A percentile compares a stretch with the other conserved stretches of the same genome.
These are phyloP conservation scores for Rhizopus stolonifer DNA, from an alignment of 371 early-diverging fungal species.

Conservation along the genomic window DNA sequence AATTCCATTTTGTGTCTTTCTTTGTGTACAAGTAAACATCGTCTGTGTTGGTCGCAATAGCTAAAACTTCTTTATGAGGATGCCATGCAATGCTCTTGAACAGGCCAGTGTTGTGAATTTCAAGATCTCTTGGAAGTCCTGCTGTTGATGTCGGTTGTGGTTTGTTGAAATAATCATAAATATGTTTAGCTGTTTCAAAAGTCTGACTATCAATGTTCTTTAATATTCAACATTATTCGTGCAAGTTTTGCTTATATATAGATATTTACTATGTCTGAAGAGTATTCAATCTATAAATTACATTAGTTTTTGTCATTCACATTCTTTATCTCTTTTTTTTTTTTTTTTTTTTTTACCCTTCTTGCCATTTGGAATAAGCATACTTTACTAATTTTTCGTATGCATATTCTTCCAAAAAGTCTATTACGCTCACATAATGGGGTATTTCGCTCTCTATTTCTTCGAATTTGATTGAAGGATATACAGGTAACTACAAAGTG, in stretches of 20 bases:
- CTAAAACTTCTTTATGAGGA: conserved; percentile 48
- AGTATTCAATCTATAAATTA: not conserved
- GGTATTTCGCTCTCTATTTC: not conserved
- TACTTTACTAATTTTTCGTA: not conserved
- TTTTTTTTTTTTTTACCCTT: conserved; percentile 12
- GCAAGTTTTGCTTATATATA: not conserved
- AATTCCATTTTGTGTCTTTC: conserved; percentile 32
- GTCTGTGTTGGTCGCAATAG: conserved; percentile 49
- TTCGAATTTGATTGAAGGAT: conserved; percentile 21
- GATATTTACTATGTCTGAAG: conserved; percentile 5
- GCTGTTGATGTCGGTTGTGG: not conserved
- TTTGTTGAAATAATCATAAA: conserved; percentile 8
- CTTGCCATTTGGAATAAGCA: conserved; percentile 2
- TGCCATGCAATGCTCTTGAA: conserved; percentile 55
- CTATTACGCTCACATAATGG: conserved; percentile 3
- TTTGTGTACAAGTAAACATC: conserved; percentile 52
- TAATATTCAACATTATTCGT: not conserved
- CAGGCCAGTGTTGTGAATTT: not conserved
- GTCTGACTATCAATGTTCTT: not conserved
- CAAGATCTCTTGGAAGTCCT: conserved; percentile 1
- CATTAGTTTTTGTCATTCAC: too few relatives aligned
- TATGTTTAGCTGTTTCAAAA: conserved; percentile 12
- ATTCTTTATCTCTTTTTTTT: too few relatives aligned
- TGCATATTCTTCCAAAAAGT: not conserved
- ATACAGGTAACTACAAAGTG: conserved; percentile 15